Conservation (phyloP, 305 asterid species). For the Stenogyne calaminthoides region DNA sequence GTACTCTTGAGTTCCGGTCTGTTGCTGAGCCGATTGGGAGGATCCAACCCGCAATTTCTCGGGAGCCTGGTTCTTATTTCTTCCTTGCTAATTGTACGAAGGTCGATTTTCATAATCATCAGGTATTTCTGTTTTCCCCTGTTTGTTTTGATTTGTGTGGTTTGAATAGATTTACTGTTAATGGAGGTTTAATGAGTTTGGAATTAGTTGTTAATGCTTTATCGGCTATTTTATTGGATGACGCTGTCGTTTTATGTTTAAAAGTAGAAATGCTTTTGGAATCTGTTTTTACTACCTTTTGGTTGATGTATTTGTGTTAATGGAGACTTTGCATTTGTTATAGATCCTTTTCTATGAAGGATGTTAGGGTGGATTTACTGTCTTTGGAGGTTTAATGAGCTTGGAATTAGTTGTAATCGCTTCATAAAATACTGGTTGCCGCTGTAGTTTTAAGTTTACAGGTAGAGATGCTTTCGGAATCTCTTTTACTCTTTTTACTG, state of each 20-base stretch:
- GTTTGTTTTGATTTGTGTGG: not conserved
- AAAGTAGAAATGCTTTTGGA: not conserved
- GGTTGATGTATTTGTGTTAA: not conserved
- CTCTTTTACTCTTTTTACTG: too few relatives aligned
- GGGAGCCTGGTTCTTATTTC: slow-evolving; percentile 83
- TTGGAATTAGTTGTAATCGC: slow-evolving; percentile 4
- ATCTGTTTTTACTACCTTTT: not conserved
- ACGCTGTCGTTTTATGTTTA: not conserved
- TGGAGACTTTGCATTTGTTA: not conserved
- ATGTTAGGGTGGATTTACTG: not conserved
- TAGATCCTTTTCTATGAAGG: slow-evolving; percentile 11
- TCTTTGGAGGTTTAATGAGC: not conserved
- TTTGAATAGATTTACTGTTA: not conserved
- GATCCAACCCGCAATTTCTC: slow-evolving; percentile 93
- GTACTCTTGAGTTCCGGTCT: slow-evolving; percentile 94
- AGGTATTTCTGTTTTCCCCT: slow-evolving; percentile 42
- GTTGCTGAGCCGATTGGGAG: slow-evolving; percentile 92
- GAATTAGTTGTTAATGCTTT: not conserved
- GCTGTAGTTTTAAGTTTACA: not conserved
- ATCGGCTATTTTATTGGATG: not conserved
- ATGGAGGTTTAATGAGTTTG: slow-evolving; percentile 3
- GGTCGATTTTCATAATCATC: slow-evolving; percentile 67
- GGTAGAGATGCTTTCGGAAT: not conserved
- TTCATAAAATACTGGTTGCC: not conserved
- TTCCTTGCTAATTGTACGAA: slow-evolving; percentile 77